Evolutionary conservation across 2,329 filamentous ascomycete genomes (phyloP).

Genomic region (Acrocalymma vagum): DNA sequence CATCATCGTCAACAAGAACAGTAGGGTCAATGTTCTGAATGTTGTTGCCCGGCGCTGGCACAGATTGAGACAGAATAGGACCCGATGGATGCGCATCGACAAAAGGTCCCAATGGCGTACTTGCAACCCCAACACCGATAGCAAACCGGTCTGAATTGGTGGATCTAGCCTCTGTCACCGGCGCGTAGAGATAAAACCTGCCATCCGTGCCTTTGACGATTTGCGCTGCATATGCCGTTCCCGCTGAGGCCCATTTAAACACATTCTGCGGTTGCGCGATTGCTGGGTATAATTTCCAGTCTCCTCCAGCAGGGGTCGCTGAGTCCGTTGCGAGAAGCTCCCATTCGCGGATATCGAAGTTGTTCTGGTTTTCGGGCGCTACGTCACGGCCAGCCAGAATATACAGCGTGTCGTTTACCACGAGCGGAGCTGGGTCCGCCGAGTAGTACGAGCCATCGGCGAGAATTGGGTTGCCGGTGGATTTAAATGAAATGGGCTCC

Average conservation of each 20-base stretch:
- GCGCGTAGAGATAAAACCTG: conserved; percentile 50
- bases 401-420: conserved; percentile 48
- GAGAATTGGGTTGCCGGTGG: conserved; percentile 47
- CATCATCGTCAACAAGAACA: conserved; percentile 48
- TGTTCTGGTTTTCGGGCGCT: conserved; percentile 36
- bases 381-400: conserved; percentile 48
- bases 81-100: conserved; percentile 44
- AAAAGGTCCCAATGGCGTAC: conserved; percentile 46
- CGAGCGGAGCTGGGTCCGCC: conserved; percentile 50
- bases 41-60: conserved; percentile 40
- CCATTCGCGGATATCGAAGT: conserved; percentile 51
- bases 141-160: conserved; percentile 45
- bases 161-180: conserved; percentile 38
- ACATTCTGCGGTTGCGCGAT: conserved; percentile 40
- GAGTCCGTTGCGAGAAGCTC: conserved; percentile 38
- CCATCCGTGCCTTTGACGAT: conserved; percentile 45
- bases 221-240: conserved; percentile 48
- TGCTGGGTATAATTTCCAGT: conserved; percentile 45
- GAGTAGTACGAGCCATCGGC: conserved; percentile 50
- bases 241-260: conserved; percentile 46
- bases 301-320: conserved; percentile 35
- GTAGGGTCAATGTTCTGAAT: conserved; percentile 55
- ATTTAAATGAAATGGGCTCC: too few relatives aligned
- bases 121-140: conserved; percentile 50
- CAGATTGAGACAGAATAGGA: conserved; percentile 47